Evolutionary conservation across 306 rosid species (phyloP).

Genomic region (Fragaria vesca): DNA sequence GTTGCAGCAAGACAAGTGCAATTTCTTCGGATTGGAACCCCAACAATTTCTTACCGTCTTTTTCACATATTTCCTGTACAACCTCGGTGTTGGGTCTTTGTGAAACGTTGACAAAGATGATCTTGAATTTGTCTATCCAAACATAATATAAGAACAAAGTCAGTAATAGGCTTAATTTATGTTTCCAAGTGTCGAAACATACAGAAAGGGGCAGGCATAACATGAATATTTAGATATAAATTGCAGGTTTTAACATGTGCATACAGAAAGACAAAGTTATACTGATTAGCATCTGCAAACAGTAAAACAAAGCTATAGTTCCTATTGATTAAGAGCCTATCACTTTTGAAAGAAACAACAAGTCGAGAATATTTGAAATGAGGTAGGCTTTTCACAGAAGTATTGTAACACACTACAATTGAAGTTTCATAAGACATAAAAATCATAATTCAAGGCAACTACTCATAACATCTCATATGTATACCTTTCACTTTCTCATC

Average conservation of each 20-base stretch:
- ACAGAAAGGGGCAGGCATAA: not conserved
- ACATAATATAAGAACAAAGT: conserved; percentile 5
- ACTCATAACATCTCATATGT: too few relatives aligned
- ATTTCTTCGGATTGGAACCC: conserved; percentile 21
- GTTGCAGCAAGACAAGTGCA: conserved; percentile 28
- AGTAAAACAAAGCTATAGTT: too few relatives aligned
- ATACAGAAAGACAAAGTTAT: too few relatives aligned
- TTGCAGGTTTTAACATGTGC: not conserved
- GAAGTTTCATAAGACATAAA: too few relatives aligned
- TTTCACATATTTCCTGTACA: conserved; percentile 36
- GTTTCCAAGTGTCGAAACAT: not conserved
- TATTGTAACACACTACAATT: too few relatives aligned
- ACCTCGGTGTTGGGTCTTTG: conserved; percentile 34
- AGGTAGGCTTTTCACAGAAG: too few relatives aligned
- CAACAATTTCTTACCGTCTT: not conserved
- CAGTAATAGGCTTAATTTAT: not conserved
- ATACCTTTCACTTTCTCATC: conserved; percentile 40
- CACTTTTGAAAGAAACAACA: not conserved
- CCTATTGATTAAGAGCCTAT: too few relatives aligned
- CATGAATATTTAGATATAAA: not conserved
- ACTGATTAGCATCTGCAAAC: too few relatives aligned
- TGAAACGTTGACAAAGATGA: conserved; percentile 44
- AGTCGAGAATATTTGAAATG: too few relatives aligned
- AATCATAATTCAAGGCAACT: not conserved
- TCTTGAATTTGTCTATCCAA: conserved; percentile 42